Percentiles rank a stretch among this genome's conserved stretches.
phyloP scores from a whole-genome alignment of 768 basidiomycete genomes.

The Russula sp. region DNA sequence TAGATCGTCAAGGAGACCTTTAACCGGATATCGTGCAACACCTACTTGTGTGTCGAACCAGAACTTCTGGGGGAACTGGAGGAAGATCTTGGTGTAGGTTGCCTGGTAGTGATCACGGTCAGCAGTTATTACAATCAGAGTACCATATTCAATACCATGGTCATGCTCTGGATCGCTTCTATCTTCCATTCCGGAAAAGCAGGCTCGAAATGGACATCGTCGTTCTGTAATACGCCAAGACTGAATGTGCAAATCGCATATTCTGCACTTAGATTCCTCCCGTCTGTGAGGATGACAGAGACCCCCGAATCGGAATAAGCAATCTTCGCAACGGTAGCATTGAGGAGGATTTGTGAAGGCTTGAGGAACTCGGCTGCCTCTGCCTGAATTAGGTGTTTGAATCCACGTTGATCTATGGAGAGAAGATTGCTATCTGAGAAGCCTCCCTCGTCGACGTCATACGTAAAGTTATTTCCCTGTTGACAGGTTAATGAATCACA shows the following conservation, averaged over 20 bases:
- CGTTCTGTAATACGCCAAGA: conserved; percentile 58
- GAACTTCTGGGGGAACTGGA: conserved; percentile 55
- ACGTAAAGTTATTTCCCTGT: conserved; percentile 62
- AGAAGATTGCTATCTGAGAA: conserved; percentile 50
- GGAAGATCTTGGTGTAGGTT: conserved; percentile 62
- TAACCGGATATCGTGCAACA: too few relatives aligned
- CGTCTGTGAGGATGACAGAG: conserved; percentile 39
- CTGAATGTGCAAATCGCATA: conserved; percentile 64
- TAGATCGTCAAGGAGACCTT: background rate
- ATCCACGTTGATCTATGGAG: conserved; percentile 55
- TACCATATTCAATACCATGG: too few relatives aligned
- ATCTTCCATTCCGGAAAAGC: conserved; percentile 51
- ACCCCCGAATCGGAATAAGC: conserved; percentile 41
- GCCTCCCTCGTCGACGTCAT: conserved; percentile 43
- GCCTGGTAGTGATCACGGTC: conserved; percentile 27
- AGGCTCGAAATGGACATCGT: conserved; percentile 51
- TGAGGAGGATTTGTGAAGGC: conserved; percentile 44
- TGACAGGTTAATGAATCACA: too few relatives aligned
- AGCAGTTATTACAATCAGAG: too few relatives aligned
- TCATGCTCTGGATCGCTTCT: conserved; percentile 57
- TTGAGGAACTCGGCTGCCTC: conserved; percentile 56
- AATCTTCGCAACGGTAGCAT: conserved; percentile 43
- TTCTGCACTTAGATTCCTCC: conserved; percentile 40
- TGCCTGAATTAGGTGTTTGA: conserved; percentile 45
- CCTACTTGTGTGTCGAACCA: conserved; percentile 44